Evolutionary conservation across 2,329 filamentous ascomycete species (phyloP).

Genomic region (Diaporthe citri): DNA sequence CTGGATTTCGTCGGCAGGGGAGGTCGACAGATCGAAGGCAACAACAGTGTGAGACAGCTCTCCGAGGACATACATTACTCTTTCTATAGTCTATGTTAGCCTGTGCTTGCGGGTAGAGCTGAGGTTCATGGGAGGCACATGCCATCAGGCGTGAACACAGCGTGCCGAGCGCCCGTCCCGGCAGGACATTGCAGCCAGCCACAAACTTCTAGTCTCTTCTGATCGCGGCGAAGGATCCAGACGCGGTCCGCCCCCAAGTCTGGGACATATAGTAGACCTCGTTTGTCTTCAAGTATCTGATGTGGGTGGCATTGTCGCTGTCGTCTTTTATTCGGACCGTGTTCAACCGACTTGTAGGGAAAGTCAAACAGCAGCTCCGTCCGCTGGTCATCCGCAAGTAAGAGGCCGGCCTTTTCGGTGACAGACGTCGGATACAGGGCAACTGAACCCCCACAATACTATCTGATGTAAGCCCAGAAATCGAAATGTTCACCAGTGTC

Average conservation of each 20-base stretch:
- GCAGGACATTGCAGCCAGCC: conserved; percentile 11
- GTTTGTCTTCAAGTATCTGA: conserved; percentile 7
- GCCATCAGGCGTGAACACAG: conserved; percentile 1
- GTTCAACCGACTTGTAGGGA: conserved; percentile 1
- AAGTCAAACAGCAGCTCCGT: neutral
- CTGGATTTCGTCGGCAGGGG: neutral
- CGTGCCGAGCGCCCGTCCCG: neutral
- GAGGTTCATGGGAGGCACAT: neutral
- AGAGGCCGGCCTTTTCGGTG: neutral
- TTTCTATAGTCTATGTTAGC: neutral
- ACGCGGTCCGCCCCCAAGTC: conserved; percentile 1
- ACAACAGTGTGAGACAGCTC: neutral
- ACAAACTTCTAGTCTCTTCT: neutral
- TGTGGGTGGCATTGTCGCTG: conserved; percentile 15
- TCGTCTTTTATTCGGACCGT: conserved; percentile 1
- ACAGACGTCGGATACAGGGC: neutral
- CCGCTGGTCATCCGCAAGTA: neutral
- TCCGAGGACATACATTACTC: neutral
- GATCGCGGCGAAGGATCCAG: neutral
- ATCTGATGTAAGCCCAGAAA: neutral
- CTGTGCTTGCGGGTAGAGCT: fast-evolving
- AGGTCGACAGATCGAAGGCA: neutral
- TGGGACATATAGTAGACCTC: neutral
- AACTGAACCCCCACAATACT: neutral
- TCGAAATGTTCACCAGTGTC: neutral